phyloP scores from a whole-genome alignment of 345 rosid genomes.

The Arabis alpina region DNA sequence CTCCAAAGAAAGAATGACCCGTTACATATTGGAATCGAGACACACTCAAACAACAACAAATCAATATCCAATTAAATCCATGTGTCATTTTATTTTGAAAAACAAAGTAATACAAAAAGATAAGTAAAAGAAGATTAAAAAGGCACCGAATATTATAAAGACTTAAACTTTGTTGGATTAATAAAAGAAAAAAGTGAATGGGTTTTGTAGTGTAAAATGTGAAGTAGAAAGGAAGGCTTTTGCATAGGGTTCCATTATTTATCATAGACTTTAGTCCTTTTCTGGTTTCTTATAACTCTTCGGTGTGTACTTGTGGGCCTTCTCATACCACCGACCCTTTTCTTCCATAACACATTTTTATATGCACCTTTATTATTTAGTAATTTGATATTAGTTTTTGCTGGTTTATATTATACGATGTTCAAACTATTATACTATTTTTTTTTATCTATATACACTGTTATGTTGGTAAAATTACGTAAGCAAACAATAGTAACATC shows the following conservation, averaged over 20 bases:
- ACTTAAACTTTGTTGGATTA: constrained; percentile 32
- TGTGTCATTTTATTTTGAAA: background rate
- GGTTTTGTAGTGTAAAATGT: constrained; percentile 29
- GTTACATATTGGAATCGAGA: constrained; percentile 22
- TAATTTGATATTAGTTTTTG: background rate
- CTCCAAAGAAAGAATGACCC: constrained; percentile 6
- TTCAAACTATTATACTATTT: constrained; percentile 18
- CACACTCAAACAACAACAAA: constrained; percentile 23
- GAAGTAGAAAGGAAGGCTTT: constrained; percentile 43
- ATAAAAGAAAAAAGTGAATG: constrained; percentile 14
- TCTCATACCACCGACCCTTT: constrained; percentile 41
- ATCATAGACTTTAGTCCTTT: constrained; percentile 55
- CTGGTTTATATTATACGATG: background rate
- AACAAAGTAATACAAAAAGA: background rate
- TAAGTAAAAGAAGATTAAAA: constrained; percentile 27
- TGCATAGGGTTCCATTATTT: constrained; percentile 67
- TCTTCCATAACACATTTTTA: constrained; percentile 5
- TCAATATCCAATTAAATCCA: constrained; percentile 5
- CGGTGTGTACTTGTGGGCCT: constrained; percentile 64
- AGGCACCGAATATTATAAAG: constrained; percentile 39
- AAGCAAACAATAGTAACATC: background rate
- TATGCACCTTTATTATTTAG: background rate
- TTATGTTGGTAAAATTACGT: background rate
- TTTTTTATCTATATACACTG: background rate
- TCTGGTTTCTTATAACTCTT: constrained; percentile 54